A percentile compares a stretch with the other conserved stretches of the same genome.
Conservation (phyloP, 371 early-diverging fungal species). For the Rhizopus stolonifer region DNA sequence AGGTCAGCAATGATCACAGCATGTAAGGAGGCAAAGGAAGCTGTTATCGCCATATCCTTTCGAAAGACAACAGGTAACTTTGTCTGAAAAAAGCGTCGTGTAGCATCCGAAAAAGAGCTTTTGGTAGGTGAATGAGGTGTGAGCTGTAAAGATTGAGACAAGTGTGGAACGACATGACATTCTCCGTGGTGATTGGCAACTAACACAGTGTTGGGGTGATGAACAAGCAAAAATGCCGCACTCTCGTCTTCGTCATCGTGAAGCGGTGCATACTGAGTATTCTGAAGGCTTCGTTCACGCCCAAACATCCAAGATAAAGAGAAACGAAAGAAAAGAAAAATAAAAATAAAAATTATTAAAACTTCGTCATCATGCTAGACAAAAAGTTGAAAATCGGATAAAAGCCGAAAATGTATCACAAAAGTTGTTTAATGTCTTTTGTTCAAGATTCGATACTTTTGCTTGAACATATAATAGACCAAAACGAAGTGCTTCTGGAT, state of each 20-base stretch:
- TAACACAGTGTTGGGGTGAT: conserved; percentile 40
- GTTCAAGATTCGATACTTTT: not conserved
- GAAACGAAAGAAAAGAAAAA: not conserved
- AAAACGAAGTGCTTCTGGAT: not conserved
- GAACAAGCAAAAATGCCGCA: conserved; percentile 21
- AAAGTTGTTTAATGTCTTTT: not conserved
- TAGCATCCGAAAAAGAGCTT: conserved; percentile 27
- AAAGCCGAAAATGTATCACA: conserved; percentile 1
- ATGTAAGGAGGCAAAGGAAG: conserved; percentile 37
- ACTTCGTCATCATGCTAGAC: not conserved
- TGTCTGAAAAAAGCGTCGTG: conserved; percentile 35
- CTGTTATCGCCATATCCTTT: conserved; percentile 21
- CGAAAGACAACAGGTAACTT: conserved; percentile 39
- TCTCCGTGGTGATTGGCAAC: conserved; percentile 30
- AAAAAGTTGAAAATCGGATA: not conserved
- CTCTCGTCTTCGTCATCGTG: conserved; percentile 41
- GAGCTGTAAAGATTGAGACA: conserved; percentile 18
- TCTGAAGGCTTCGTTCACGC: conserved; percentile 12
- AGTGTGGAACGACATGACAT: conserved; percentile 26
- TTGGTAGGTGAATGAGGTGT: conserved; percentile 22
- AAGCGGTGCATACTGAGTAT: conserved; percentile 31
- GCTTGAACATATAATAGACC: not conserved
- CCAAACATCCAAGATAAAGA: conserved; percentile 23
- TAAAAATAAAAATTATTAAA: conserved; percentile 1
- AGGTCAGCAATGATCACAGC: conserved; percentile 45